Evolutionary conservation across 352 stramenopile species (phyloP), one percentile per base, ranked within the genome.

Genomic region (Phytophthora pseudosyringae): DNA sequence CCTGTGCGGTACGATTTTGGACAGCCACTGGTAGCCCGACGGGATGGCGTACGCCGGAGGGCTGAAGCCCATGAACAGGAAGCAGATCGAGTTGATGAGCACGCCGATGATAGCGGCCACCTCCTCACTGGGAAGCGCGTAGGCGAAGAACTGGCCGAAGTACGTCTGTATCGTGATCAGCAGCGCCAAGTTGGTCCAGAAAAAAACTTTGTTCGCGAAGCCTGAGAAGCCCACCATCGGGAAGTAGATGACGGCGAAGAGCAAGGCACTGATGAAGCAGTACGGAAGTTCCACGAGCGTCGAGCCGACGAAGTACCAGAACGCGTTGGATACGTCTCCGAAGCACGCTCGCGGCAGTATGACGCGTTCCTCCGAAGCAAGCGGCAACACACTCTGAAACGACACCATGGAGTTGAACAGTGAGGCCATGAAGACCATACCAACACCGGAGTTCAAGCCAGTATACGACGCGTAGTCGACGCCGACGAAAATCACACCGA

Each of bases 151-250:
- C 38, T 66, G 50, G 5, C 52, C 50, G 15, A 70, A 59, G 54
- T 70, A 70, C 36, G 55, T 54, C 35, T 65, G 68, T 47, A 90
- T 84, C n/a, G 85, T 62, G 40, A 88, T 81, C 33, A 65, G 59
- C 43, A 88, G 36, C 36, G 80, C 56, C 10, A 88, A 52, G 47
- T 80, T 72, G 40, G 77, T 5, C 31, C 79, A 48, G 51, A 86
- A 90, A 9, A 79, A 33, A 0, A 83, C 64, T 16, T 66, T 35
- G 2, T 68, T 44, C 5, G 54, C 60, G 32, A 95, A 83, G 5
- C 90, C 88, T 46, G 88, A 72, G 68, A 96, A 96, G 47, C 95
- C 95, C 0, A 96, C 53, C 33, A 97, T 62, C 4, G 75, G 85
- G 41, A 78, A 88, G 75, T 93, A 97, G 13, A 92, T 67, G 15